These are phyloP conservation scores for Colletotrichum musae DNA, from an alignment of 2,329 filamentous ascomycete species.

Conservation along the genomic window DNA sequence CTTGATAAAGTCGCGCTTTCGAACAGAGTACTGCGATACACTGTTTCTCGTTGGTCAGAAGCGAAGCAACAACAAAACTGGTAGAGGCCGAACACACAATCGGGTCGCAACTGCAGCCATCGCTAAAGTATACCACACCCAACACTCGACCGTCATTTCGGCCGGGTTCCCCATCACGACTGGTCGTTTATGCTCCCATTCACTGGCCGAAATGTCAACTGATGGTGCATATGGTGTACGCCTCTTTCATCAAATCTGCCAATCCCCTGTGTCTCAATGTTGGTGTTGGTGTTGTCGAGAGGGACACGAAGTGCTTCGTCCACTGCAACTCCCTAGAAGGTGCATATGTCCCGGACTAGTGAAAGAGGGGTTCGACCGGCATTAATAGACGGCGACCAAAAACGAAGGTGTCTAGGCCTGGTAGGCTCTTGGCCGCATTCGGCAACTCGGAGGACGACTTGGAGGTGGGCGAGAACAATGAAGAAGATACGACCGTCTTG, in stretches of 20 bases:
- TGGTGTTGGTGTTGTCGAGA: neutral
- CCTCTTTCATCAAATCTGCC: neutral
- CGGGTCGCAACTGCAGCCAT: constrained; percentile 21
- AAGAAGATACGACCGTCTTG: neutral
- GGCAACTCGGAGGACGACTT: neutral
- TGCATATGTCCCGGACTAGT: neutral
- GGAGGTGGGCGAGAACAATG: neutral
- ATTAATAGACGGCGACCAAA: neutral
- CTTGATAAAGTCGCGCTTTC: constrained; percentile 30
- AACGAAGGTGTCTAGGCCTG: constrained; percentile 6
- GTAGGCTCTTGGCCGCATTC: constrained; percentile 21
- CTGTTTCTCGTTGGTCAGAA: constrained; percentile 12
- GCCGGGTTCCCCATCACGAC: constrained; percentile 19
- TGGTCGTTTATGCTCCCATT: neutral
- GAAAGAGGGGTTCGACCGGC: too few species aligned
- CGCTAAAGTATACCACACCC: constrained; percentile 27
- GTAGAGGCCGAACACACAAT: constrained; percentile 16
- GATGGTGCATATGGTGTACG: neutral
- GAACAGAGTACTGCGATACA: constrained; percentile 31
- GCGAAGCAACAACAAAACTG: neutral
- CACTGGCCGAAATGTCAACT: neutral
- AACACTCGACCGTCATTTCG: constrained; percentile 29
- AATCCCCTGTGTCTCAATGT: neutral
- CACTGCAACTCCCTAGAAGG: neutral
- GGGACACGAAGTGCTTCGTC: neutral